A percentile compares a stretch with the other conserved stretches of the same genome.
Conservation (phyloP, 805 yeast genomes). For the Nakazawaea anatomiae region DNA sequence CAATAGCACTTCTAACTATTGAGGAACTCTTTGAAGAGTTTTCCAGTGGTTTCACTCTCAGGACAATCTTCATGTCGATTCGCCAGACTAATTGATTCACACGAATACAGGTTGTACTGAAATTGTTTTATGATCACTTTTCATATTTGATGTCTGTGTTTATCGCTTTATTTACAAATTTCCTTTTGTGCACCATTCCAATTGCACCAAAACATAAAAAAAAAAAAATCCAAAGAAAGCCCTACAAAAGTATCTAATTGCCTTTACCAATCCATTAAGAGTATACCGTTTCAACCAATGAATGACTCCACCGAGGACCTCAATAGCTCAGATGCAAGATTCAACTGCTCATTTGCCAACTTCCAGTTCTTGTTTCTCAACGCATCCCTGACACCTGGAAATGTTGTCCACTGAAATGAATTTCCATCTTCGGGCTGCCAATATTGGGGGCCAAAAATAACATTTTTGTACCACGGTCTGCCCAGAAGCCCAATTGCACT, state of each 20-base stretch:
- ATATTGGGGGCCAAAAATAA: slow-evolving; percentile 63
- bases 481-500: slow-evolving; percentile 34
- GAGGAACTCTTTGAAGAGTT: background rate
- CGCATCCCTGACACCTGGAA: slow-evolving; percentile 74
- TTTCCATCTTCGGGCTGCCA: slow-evolving; percentile 41
- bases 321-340: slow-evolving; percentile 32
- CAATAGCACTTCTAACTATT: background rate
- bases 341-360: slow-evolving; percentile 49
- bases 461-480: slow-evolving; percentile 64
- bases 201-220: too few species aligned
- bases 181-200: background rate
- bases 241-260: too few species aligned
- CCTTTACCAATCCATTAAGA: background rate
- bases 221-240: too few species aligned
- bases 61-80: background rate
- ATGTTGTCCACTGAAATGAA: slow-evolving; percentile 52
- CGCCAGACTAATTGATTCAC: too few species aligned
- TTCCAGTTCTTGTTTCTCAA: slow-evolving; percentile 42
- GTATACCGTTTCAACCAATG: background rate
- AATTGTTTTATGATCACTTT: too few species aligned
- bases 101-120: too few species aligned
- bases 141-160: too few species aligned
- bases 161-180: background rate
- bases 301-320: slow-evolving; percentile 20
- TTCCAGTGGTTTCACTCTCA: background rate